Evolutionary conservation across 2,329 filamentous ascomycete species (phyloP), one percentile per base, ranked within the genome.

Genomic region (Fusarium mundagurra): DNA sequence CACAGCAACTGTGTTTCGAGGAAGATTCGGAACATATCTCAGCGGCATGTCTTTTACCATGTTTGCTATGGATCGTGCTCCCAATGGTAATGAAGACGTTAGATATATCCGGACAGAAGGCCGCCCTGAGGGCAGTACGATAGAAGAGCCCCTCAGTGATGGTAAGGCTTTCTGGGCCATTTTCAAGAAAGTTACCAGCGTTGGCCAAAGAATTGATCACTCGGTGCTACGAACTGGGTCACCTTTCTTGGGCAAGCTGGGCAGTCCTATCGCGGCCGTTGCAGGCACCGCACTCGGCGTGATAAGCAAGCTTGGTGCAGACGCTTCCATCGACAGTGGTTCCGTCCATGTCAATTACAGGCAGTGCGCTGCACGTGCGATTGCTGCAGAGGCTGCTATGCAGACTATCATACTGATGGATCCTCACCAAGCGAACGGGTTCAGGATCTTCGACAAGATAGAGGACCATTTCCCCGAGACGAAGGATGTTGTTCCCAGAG

Each of bases 61-160:
- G 51, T 17, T 7, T 18, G 34, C 14, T 2, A 2, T 29, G 24
- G 51, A 39, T 2, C 24, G 33, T 39, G 34, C 3, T 9, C 18
- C 34, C 9, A 0, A n/a, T 13, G 24, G 34, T 0, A n/a, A 11
- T 4, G 33, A 38, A 17, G 34, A 29, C 2, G 14, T 55, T 20
- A 39, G 34, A 27, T 55, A 55, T 11, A 39, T n/a, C 7, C 22
- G 2, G 18, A 29, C 24, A 11, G 16, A 9, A 0, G 51, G 34
- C 24, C 20, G 13, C 11, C 8, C 34, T 0, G 34, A 55, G 10
- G 51, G 34, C 4, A 39, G 24, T 10, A 3, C 11, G 22, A 24
- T 1, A 11, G 14, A 13, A 13, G 34, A 39, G 14, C 13, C 51
- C 10, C 14, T n/a, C 1, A 55, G 34, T n/a, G 34, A 55, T 18